phyloP scores from a whole-genome alignment of 495 filamentous ascomycete species.

The Xylaria castorea region DNA sequence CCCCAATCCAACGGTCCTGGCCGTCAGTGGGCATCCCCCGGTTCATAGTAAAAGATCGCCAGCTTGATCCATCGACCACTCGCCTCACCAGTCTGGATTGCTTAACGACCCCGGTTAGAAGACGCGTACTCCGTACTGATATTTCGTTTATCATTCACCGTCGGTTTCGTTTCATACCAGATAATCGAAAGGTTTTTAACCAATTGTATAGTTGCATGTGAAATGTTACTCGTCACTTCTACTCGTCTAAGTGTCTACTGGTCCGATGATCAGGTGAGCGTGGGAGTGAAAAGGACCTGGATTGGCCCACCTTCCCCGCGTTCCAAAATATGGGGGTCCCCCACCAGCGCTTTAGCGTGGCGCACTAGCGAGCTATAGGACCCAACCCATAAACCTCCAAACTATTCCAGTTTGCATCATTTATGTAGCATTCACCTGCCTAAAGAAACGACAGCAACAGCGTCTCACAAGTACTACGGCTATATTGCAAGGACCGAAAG shows the following conservation, averaged over 20 bases:
- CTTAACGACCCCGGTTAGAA: background rate
- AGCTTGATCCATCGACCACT: background rate
- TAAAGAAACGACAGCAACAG: slow-evolving; percentile 2
- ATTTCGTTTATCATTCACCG: background rate
- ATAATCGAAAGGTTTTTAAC: background rate
- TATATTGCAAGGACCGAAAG: slow-evolving; percentile 21
- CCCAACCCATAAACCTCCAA: background rate
- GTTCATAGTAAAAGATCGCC: background rate
- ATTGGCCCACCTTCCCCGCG: slow-evolving; percentile 25
- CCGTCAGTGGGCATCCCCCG: background rate
- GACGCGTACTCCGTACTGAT: background rate
- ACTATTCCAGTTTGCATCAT: slow-evolving; percentile 1
- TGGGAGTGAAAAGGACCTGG: background rate
- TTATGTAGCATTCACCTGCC: slow-evolving; percentile 1
- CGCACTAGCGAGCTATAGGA: background rate
- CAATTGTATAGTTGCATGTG: background rate
- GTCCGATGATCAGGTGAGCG: slow-evolving; percentile 20
- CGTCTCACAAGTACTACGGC: slow-evolving; percentile 7
- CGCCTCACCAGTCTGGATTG: background rate
- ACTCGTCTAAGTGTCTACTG: background rate
- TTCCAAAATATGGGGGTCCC: slow-evolving; percentile 13
- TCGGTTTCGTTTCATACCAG: background rate
- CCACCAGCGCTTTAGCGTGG: slow-evolving; percentile 4
- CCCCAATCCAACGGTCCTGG: background rate
- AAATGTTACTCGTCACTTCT: no score